These are phyloP conservation scores for Balakata baccata DNA, from an alignment of 345 rosid species.

Conservation along the genomic window DNA sequence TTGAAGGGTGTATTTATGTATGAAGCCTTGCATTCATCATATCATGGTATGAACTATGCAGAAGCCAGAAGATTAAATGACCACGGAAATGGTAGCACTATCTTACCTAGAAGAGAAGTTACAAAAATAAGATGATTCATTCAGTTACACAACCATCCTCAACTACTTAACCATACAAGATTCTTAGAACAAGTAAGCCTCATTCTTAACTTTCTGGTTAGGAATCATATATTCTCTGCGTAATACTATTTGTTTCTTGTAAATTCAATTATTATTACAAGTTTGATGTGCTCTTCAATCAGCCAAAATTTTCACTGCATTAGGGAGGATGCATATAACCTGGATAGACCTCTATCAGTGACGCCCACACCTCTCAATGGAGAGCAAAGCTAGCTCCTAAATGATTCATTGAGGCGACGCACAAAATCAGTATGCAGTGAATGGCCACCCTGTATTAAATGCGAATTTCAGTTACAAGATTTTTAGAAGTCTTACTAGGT, in stretches of 20 bases:
- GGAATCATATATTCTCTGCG: not conserved
- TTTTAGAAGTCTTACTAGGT: not conserved
- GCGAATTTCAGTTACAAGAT: slow-evolving; percentile 14
- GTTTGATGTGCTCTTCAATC: too few relatives aligned
- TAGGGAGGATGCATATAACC: not conserved
- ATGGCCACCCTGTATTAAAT: slow-evolving; percentile 52
- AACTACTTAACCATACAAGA: too few relatives aligned
- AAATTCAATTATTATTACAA: not conserved
- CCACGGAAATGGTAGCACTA: too few relatives aligned
- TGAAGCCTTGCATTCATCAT: too few relatives aligned
- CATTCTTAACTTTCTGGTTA: not conserved
- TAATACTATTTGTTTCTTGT: not conserved
- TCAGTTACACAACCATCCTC: too few relatives aligned
- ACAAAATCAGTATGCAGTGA: slow-evolving; percentile 48
- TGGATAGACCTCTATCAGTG: not conserved
- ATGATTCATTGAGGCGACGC: slow-evolving; percentile 28
- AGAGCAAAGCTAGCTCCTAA: not conserved
- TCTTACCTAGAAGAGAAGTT: too few relatives aligned
- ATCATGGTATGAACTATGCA: too few relatives aligned
- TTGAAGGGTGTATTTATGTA: too few relatives aligned
- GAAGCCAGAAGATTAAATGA: too few relatives aligned
- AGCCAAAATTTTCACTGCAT: too few relatives aligned
- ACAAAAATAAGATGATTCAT: too few relatives aligned
- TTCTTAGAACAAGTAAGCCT: not conserved
- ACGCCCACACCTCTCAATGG: not conserved